These are phyloP conservation scores for Wickerhamomyces sp. DNA, from an alignment of 1,139 yeast species.

Conservation along the genomic window DNA sequence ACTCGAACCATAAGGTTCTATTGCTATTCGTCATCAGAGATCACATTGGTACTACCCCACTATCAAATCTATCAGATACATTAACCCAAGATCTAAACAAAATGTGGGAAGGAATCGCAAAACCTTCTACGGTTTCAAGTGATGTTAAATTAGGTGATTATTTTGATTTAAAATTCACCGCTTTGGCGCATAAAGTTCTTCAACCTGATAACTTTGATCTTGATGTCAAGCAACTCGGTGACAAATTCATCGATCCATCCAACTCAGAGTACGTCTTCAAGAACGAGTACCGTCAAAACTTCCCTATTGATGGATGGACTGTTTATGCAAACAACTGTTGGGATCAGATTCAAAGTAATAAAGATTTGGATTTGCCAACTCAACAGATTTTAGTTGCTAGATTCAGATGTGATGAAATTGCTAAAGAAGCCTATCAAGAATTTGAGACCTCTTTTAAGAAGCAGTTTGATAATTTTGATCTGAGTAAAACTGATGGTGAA, in stretches of 20 bases:
- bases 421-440: constrained; percentile 26
- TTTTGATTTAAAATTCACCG: constrained; percentile 78
- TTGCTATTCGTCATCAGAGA: constrained; percentile 88
- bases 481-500: constrained; percentile 28
- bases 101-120: constrained; percentile 75
- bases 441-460: constrained; percentile 20
- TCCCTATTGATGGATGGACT: constrained; percentile 96
- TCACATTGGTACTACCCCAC: constrained; percentile 83
- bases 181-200: constrained; percentile 80
- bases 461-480: constrained; percentile 11
- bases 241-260: constrained; percentile 30
- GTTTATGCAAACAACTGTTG: constrained; percentile 87
- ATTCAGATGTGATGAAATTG: constrained; percentile 90
- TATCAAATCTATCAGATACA: constrained; percentile 64
- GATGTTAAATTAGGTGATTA: constrained; percentile 60
- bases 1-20: constrained; percentile 54
- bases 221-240: constrained; percentile 63
- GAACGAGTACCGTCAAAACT: constrained; percentile 70
- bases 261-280: constrained; percentile 48
- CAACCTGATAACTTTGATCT: constrained; percentile 68
- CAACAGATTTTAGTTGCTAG: constrained; percentile 93
- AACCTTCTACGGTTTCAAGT: constrained; percentile 55
- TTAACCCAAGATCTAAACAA: constrained; percentile 62
- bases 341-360: constrained; percentile 89
- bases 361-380: constrained; percentile 92